phyloP scores from a whole-genome alignment of 805 yeast genomes.

The Allodekkera sacchari region DNA sequence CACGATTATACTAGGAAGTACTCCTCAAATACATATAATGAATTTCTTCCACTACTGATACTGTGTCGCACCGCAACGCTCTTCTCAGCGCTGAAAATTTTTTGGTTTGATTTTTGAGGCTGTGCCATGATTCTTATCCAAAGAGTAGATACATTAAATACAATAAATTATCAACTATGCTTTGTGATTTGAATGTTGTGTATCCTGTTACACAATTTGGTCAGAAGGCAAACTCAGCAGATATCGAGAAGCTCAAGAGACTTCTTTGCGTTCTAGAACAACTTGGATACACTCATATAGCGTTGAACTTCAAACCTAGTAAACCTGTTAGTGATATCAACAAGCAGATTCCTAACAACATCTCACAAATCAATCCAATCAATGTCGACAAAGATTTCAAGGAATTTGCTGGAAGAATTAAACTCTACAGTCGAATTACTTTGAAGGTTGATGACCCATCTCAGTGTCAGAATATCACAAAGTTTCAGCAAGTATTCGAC shows the following conservation, averaged over 20 bases:
- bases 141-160: conserved; percentile 6
- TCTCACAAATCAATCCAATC: conserved; percentile 34
- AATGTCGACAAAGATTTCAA: conserved; percentile 23
- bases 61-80: too few relatives aligned
- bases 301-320: conserved; percentile 46
- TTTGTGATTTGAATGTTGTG: conserved; percentile 62
- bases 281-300: conserved; percentile 70
- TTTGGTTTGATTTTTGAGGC: too few relatives aligned
- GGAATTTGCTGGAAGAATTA: conserved; percentile 31
- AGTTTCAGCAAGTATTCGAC: conserved; percentile 48
- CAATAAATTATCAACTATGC: too few relatives aligned
- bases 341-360: conserved; percentile 46
- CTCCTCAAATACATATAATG: neutral
- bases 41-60: neutral
- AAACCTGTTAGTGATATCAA: conserved; percentile 26
- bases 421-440: conserved; percentile 64
- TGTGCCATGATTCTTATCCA: too few relatives aligned
- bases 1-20: too few relatives aligned
- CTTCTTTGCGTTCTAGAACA: conserved; percentile 45
- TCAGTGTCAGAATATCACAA: conserved; percentile 55
- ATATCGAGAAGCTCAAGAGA: conserved; percentile 37
- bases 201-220: conserved; percentile 56
- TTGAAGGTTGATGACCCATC: conserved; percentile 69
- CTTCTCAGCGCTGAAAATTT: too few relatives aligned
- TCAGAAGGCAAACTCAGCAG: conserved; percentile 31